These are phyloP conservation scores for Tricholoma flavovirens DNA, from an alignment of 768 basidiomycete genomes.

Conservation along the genomic window DNA sequence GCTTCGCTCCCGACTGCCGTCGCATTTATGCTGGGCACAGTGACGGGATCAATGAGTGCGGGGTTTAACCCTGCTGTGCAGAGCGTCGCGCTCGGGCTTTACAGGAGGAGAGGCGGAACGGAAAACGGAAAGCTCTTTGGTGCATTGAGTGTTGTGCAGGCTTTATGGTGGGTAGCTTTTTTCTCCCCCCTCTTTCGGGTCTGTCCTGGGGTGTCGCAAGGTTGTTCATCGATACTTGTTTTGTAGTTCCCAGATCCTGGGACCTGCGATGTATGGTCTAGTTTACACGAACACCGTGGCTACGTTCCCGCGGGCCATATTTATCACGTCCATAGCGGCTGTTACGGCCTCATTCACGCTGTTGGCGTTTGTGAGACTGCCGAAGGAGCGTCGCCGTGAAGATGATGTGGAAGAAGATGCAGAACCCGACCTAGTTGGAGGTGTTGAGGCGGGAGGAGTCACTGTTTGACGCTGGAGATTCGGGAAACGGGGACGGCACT, in stretches of 20 bases:
- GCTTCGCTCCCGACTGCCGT: conserved; percentile 38
- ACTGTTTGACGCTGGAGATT: background rate
- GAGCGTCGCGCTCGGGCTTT: conserved; percentile 67
- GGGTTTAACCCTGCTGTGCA: conserved; percentile 66
- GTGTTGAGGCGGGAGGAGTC: background rate
- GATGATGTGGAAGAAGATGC: background rate
- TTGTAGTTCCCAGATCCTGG: conserved; percentile 57
- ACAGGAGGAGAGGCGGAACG: conserved; percentile 44
- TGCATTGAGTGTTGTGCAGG: conserved; percentile 68
- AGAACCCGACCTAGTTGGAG: background rate
- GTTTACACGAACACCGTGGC: conserved; percentile 69
- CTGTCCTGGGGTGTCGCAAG: background rate
- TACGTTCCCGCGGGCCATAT: conserved; percentile 62
- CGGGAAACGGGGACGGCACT: background rate
- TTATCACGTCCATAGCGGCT: conserved; percentile 46
- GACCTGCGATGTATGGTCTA: conserved; percentile 68
- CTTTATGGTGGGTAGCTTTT: conserved; percentile 58
- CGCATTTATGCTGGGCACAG: conserved; percentile 45
- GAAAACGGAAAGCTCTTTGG: conserved; percentile 78
- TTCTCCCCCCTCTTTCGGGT: conserved; percentile 5
- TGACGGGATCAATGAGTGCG: conserved; percentile 50
- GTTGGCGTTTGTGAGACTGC: conserved; percentile 39
- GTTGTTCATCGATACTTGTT: background rate
- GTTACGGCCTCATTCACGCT: conserved; percentile 38
- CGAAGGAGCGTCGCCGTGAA: background rate